Percentiles rank a stretch among this genome's conserved stretches.
Evolutionary conservation across 108 stramenopile genomes (phyloP).

Genomic region (Licmophora abbreviata): DNA sequence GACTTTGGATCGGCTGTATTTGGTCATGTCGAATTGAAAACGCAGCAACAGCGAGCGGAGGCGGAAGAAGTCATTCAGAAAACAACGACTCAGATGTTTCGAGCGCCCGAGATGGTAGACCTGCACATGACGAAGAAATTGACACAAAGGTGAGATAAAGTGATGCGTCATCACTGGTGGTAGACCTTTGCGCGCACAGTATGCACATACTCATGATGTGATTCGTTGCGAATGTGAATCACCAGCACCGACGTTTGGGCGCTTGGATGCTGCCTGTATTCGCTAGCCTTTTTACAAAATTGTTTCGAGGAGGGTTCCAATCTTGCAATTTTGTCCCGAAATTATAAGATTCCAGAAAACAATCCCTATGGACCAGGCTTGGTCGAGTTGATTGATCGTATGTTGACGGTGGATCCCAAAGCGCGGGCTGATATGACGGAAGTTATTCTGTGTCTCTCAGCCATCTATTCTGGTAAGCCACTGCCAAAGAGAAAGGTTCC

Average conservation of each 20-base stretch:
- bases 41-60: conserved; percentile 43
- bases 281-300: conserved; percentile 75
- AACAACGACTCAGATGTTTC: conserved; percentile 95
- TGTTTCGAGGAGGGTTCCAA: conserved; percentile 91
- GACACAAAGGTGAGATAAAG: conserved; percentile 55
- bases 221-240: not conserved
- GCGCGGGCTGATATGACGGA: conserved; percentile 81
- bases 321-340: conserved; percentile 83
- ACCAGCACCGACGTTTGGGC: conserved; percentile 91
- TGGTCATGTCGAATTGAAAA: conserved; percentile 79
- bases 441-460: conserved; percentile 77
- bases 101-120: conserved; percentile 96
- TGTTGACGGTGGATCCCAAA: conserved; percentile 74
- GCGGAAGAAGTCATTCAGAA: conserved; percentile 87
- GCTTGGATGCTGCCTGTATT: conserved; percentile 86
- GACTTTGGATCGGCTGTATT: conserved; percentile 89
- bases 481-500: conserved; percentile 55
- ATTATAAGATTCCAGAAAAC: conserved; percentile 79
- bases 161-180: not conserved
- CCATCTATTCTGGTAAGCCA: conserved; percentile 65
- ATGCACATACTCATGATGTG: not conserved
- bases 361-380: conserved; percentile 73
- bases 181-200: too few relatives aligned
- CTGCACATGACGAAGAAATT: conserved; percentile 82
- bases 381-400: conserved; percentile 77